Base-by-base conservation (phyloP, 2,329 filamentous ascomycete genomes). In the Saccharata proteae region DNA sequence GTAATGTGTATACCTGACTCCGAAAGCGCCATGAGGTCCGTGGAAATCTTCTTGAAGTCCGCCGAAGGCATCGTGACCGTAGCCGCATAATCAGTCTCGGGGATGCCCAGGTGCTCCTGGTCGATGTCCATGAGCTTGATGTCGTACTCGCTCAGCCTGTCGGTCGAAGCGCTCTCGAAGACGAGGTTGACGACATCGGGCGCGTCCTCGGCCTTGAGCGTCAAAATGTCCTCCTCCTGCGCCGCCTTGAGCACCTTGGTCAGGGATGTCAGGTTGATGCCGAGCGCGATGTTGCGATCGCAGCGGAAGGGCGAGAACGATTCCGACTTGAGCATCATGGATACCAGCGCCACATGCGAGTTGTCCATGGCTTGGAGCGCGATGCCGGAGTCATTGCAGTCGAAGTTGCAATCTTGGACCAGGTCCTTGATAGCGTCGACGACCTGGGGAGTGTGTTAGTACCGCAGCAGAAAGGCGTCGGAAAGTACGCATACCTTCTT, bases 51-150 rank as follows among this genome's bases (percentile, higher is more conserved):
- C 62, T 83, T 80, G 63, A 98, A 96, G 62, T 98, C 90, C 28
- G 67, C 57, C 19, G 81, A 75, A 10, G 90, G 88, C 83, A 98
- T 85, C 33, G 72, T 67, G 42, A 98, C 82, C 12, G 81, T 90
- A 28, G 90, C 81, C 22, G 85, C 80, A 54, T 98, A 98, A 52
- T 98, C 90, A n/a, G 92, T 98, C 49, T 98, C 88, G 11, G 90
- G 90, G 48, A 98, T 98, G 40, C 90, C 90, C 61, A 98, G 67
- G 60, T 98, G 90, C 71, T 98, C 90, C 67, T 98, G 92, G 63
- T 98, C 90, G 59, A 98, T 98, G 58, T 98, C 90, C 90, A 98
- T 98, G 57, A 98, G 77, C 72, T 98, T 98, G 62, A 98, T 81
- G 61, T 98, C 90, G 59, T 98, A 98, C 69, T 98, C 92, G 72